Conservation (phyloP, 2,329 filamentous ascomycete genomes). For the Aspergillus sp. region DNA sequence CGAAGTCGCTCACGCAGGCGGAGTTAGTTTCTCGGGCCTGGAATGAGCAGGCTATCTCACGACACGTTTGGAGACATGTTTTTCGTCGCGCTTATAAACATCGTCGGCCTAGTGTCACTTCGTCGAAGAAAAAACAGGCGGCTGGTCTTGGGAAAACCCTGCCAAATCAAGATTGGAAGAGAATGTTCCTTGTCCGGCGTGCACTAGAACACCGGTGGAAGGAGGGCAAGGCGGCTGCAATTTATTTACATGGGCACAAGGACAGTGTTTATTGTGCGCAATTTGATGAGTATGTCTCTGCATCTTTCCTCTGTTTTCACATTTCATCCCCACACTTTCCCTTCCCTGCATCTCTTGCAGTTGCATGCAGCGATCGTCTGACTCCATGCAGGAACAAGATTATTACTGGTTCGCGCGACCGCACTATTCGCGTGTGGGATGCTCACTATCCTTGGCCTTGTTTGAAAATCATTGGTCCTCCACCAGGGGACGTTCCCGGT, state of each 20-base stretch:
- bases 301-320: background rate
- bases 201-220: constrained; percentile 75
- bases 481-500: constrained; percentile 46
- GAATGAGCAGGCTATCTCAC: constrained; percentile 49
- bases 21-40: constrained; percentile 54
- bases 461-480: constrained; percentile 73
- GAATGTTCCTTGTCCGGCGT: constrained; percentile 71
- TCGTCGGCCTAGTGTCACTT: constrained; percentile 29
- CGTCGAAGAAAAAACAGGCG: constrained; percentile 44
- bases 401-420: constrained; percentile 90
- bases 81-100: constrained; percentile 51
- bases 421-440: constrained; percentile 94
- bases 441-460: constrained; percentile 76
- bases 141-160: constrained; percentile 47
- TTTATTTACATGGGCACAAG: constrained; percentile 87
- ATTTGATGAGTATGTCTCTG: constrained; percentile 74
- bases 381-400: constrained; percentile 68
- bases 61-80: constrained; percentile 56
- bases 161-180: constrained; percentile 73
- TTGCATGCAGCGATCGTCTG: constrained; percentile 20
- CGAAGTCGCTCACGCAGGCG: constrained; percentile 47
- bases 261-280: constrained; percentile 98
- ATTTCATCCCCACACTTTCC: background rate
- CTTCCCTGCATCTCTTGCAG: background rate
- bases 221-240: constrained; percentile 66